Percentiles rank a stretch among this genome's conserved stretches.
phyloP scores from a whole-genome alignment of 495 filamentous ascomycete species.

The Aspergillus heteromorphus region DNA sequence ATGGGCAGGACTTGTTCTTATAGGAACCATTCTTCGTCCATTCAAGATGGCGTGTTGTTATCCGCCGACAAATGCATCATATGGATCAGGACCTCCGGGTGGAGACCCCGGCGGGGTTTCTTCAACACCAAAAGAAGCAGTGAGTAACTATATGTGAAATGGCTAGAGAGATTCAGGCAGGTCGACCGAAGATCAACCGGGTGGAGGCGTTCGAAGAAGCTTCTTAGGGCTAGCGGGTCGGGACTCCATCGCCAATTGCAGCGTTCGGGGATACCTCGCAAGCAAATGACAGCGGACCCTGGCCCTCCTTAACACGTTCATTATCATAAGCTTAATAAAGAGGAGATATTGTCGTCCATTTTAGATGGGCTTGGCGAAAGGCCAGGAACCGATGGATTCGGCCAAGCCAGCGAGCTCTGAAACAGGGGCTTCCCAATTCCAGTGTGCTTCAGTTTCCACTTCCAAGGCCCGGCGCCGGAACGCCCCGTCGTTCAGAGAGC shows the following conservation, averaged over 20 bases:
- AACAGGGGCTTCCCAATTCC: not conserved
- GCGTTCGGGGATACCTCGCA: not conserved
- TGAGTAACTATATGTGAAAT: constrained; percentile 7
- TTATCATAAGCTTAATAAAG: not conserved
- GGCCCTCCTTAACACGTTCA: not conserved
- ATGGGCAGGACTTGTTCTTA: not conserved
- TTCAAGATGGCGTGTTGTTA: not conserved
- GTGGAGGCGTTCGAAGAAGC: not conserved
- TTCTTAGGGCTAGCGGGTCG: not conserved
- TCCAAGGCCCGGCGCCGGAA: not conserved
- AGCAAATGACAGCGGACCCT: not conserved
- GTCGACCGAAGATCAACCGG: not conserved
- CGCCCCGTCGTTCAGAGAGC: not conserved
- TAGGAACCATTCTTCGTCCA: not conserved
- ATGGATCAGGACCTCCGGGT: constrained; percentile 2
- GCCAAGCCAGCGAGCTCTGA: not conserved
- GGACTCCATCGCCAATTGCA: not conserved
- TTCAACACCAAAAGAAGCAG: not conserved
- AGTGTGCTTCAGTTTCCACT: not conserved
- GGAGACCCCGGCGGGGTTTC: constrained; percentile 1
- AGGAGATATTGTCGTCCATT: not conserved
- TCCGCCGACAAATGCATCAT: not conserved
- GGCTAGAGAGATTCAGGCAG: constrained; percentile 2
- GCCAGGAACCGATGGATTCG: not conserved
- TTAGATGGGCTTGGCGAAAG: not conserved